A percentile compares a stretch with the other conserved stretches of the same genome.
These are phyloP conservation scores for Secale cereale DNA, from an alignment of 176 grass and related monocot species.

Conservation along the genomic window DNA sequence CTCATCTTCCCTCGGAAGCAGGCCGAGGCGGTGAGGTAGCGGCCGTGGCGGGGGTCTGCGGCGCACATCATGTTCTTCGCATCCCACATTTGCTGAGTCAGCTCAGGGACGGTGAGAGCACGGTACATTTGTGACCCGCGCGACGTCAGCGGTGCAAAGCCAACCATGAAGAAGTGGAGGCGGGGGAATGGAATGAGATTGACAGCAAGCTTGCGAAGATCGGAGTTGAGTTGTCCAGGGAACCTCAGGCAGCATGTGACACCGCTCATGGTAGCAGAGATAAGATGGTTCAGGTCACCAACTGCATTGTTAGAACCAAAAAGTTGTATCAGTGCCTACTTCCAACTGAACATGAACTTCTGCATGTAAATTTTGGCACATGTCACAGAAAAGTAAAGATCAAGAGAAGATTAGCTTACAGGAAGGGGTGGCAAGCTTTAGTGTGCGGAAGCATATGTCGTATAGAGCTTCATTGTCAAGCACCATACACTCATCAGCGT, in stretches of 20 bases:
- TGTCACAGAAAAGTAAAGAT: not conserved
- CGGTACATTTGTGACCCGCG: slow-evolving; percentile 70
- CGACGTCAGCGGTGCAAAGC: slow-evolving; percentile 76
- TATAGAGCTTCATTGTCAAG: slow-evolving; percentile 93
- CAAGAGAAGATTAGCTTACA: slow-evolving; percentile 46
- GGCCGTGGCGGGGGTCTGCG: slow-evolving; percentile 81
- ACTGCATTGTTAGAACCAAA: slow-evolving; percentile 41
- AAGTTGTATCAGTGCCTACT: not conserved
- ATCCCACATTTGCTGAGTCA: slow-evolving; percentile 96
- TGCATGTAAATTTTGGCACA: not conserved
- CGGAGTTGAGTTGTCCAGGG: slow-evolving; percentile 89
- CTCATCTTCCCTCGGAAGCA: slow-evolving; percentile 97
- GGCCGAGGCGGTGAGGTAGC: slow-evolving; percentile 76
- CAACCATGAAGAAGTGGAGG: slow-evolving; percentile 98
- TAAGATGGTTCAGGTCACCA: slow-evolving; percentile 88
- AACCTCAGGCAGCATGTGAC: slow-evolving; percentile 85
- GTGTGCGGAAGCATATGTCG: slow-evolving; percentile 91
- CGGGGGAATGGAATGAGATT: slow-evolving; percentile 89
- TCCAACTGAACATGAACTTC: not conserved
- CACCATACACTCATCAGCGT: slow-evolving; percentile 95
- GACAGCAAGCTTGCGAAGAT: slow-evolving; percentile 81
- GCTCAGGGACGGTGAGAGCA: slow-evolving; percentile 79
- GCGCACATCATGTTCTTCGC: slow-evolving; percentile 97
- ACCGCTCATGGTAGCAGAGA: slow-evolving; percentile 86
- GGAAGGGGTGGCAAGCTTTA: slow-evolving; percentile 82